phyloP scores from a whole-genome alignment of 768 basidiomycete species.

The Candolleomyces aberdarensis region DNA sequence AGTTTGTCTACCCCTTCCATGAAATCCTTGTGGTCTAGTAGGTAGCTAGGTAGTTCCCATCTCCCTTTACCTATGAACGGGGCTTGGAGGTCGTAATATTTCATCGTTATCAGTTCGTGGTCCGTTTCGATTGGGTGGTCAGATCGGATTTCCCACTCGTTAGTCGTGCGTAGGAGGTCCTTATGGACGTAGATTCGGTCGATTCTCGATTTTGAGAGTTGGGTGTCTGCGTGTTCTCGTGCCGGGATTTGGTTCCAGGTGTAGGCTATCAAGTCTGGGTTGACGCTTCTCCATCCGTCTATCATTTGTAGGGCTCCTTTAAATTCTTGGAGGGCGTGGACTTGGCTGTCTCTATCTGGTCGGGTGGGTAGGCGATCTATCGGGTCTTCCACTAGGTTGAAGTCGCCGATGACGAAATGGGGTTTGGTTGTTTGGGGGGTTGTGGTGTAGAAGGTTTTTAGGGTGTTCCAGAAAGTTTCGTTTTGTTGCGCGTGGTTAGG shows the following conservation, averaged over 20 bases:
- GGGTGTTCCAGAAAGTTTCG: conserved; percentile 23
- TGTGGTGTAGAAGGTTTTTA: conserved; percentile 2
- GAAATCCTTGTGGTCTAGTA: too few relatives aligned
- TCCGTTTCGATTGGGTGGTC: not conserved
- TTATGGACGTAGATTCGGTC: not conserved
- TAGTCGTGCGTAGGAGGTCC: not conserved
- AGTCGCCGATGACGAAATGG: conserved; percentile 36
- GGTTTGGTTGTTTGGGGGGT: conserved; percentile 13
- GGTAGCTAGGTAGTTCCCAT: too few relatives aligned
- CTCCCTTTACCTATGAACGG: too few relatives aligned
- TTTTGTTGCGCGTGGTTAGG: conserved; percentile 30
- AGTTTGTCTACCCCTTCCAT: too few relatives aligned
- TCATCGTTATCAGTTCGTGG: not conserved
- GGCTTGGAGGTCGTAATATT: too few relatives aligned
- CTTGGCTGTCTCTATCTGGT: not conserved
- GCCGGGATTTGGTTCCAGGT: conserved; percentile 20
- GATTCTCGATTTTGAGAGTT: not conserved
- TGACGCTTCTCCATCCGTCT: conserved; percentile 31
- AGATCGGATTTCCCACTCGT: not conserved
- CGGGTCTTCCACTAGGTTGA: conserved; percentile 37
- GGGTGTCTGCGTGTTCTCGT: too few relatives aligned
- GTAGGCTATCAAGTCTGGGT: conserved; percentile 18
- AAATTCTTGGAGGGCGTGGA: conserved; percentile 16
- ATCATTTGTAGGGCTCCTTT: conserved; percentile 16
- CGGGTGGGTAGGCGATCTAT: conserved; percentile 32